phyloP scores from a whole-genome alignment of 2,329 filamentous ascomycete genomes.

The Phyllosticta citriasiana region DNA sequence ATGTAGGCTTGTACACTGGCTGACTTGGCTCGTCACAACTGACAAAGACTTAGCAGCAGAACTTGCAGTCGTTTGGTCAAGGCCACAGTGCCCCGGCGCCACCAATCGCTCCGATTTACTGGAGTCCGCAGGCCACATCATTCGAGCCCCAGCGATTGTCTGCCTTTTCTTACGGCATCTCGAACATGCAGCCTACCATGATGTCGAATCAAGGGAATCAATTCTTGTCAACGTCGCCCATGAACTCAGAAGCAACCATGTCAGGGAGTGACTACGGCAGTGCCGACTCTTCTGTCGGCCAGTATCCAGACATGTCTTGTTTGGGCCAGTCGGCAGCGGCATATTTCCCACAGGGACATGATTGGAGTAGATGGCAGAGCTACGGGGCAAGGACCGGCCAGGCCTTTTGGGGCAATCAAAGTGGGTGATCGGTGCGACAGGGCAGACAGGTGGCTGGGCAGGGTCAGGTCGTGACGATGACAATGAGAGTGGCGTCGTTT shows the following conservation, averaged over 20 bases:
- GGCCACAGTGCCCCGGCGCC: not conserved
- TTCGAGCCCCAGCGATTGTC: not conserved
- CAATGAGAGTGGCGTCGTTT: not conserved
- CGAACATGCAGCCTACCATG: not conserved
- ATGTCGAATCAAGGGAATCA: not conserved
- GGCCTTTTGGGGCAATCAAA: not conserved
- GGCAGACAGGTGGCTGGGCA: not conserved
- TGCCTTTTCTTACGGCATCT: not conserved
- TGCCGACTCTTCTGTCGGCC: not conserved
- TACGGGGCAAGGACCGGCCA: not conserved
- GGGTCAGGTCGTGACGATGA: not conserved
- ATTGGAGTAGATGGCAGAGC: not conserved
- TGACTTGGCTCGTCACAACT: not conserved
- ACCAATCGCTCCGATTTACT: not conserved
- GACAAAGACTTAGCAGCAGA: not conserved
- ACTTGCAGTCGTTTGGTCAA: not conserved
- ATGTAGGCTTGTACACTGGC: not conserved
- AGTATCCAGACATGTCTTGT: not conserved
- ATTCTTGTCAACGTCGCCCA: not conserved
- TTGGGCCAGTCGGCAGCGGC: no score
- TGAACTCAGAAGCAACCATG: not conserved
- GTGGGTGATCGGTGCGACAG: not conserved
- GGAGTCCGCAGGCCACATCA: not conserved
- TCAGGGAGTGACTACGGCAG: not conserved
- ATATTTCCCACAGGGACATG: no score